A percentile compares a stretch with the other conserved stretches of the same genome.
These are phyloP conservation scores for Salix brachista DNA, from an alignment of 345 rosid species.

Conservation along the genomic window DNA sequence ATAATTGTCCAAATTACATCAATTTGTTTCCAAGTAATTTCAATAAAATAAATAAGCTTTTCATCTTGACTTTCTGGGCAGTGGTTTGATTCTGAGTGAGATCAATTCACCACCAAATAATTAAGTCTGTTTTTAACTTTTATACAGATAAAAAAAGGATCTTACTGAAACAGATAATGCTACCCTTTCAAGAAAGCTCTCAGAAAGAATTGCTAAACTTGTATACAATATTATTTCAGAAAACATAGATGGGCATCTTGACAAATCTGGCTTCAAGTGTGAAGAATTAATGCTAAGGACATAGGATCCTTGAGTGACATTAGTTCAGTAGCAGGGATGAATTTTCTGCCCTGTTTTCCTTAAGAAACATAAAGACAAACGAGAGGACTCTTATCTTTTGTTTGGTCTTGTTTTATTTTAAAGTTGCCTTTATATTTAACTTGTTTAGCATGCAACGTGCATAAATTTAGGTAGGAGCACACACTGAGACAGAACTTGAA, in stretches of 20 bases:
- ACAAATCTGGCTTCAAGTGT: not conserved
- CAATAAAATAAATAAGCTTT: not conserved
- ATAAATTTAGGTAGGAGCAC: conserved; percentile 85
- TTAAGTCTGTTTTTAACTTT: not conserved
- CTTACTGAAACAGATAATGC: too few relatives aligned
- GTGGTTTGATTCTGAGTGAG: not conserved
- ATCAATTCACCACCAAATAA: not conserved
- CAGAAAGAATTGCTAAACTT: conserved; percentile 6
- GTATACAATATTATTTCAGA: not conserved
- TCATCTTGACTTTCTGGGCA: not conserved
- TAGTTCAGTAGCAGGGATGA: not conserved
- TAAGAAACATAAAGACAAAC: not conserved
- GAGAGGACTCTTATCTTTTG: not conserved
- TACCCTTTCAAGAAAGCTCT: conserved; percentile 33
- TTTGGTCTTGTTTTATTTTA: not conserved
- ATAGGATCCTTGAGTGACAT: not conserved
- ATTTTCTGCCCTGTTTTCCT: not conserved
- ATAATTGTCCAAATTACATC: not conserved
- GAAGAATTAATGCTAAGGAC: not conserved
- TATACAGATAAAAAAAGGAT: conserved; percentile 36
- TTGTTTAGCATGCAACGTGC: conserved; percentile 19
- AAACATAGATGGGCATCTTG: not conserved
- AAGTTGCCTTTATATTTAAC: not conserved
- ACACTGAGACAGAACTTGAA: conserved; percentile 88
- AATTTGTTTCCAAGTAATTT: not conserved